Evolutionary conservation across 176 grass and related monocot genomes (phyloP), one percentile per base, ranked within the genome.

Genomic region (Elymus sibiricus): DNA sequence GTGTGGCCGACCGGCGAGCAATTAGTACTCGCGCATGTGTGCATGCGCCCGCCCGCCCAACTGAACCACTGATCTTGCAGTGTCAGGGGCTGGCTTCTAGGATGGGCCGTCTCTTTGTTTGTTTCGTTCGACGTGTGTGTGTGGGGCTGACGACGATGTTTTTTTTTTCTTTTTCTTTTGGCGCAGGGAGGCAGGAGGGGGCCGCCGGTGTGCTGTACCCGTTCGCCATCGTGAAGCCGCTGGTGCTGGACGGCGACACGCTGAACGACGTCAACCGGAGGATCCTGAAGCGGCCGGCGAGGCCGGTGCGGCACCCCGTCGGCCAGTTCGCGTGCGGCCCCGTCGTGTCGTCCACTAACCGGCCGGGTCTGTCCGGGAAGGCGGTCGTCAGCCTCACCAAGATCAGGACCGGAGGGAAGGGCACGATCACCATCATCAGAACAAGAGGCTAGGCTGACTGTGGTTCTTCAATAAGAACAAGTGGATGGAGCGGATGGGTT

Each of bases 341-440:
- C 5, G 79, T 58, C 9, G 92, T 93, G 74, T 64, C 79, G 81
- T 80, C 79, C 5, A 2, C 82, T 0, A 49, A 53, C 3, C 85
- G 91, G 65, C 83, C 73, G 1, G 91, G 95, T 0, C 88, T 92
- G n/a, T 99, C 97, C 42, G 97, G 97, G 16, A 99, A 96, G 9
- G 79, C 92, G 2, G 85, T 99, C 13, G 92, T 93, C 19, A 93
- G 91, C 89, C 86, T 95, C 2, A 88, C 92, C 13, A 96, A 80
- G 87, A 99, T 99, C 82, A 95, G 84, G 34, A 99, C 97, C 4
- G 89, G 79, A 76, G 97, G 90, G 15, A 92, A 73, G 68, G 97
- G 97, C 60, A 96, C 90, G 25, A 89, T 99, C 42, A 99, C 92
- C 49, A 93, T 99, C 74, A 91, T 94, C 24, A 93, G 97, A 86